Conservation (phyloP, 306 rosid genomes). For the Sindora glabra region DNA sequence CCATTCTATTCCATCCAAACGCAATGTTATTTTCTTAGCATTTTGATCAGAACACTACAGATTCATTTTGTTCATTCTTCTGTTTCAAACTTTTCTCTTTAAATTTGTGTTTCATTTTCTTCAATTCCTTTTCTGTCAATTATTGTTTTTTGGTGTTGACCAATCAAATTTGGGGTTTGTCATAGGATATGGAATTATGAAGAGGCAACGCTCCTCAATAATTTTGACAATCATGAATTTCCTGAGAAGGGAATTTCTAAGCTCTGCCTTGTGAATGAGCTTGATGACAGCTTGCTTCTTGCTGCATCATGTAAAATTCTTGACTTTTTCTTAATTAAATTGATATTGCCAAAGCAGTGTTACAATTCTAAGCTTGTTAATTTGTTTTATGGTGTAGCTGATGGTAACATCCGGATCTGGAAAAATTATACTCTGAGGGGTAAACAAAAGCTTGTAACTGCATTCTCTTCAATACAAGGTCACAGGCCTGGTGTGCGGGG, state of each 20-base stretch:
- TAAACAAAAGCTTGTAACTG: conserved; percentile 89
- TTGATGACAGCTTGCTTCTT: conserved; percentile 92
- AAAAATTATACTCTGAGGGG: conserved; percentile 75
- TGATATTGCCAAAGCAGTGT: background rate
- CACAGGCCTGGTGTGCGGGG: conserved; percentile 81
- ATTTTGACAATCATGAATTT: conserved; percentile 85
- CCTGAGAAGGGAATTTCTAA: conserved; percentile 91
- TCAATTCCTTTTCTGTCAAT: background rate
- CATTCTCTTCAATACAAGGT: conserved; percentile 86
- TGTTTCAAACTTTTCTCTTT: too few relatives aligned
- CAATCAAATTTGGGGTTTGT: conserved; percentile 13
- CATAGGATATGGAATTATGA: conserved; percentile 84
- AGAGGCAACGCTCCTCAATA: conserved; percentile 73
- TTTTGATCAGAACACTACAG: too few relatives aligned
- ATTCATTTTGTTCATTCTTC: too few relatives aligned
- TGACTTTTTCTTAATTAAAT: conserved; percentile 4
- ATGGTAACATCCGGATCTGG: conserved; percentile 92
- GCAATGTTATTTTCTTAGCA: too few relatives aligned
- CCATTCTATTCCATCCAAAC: too few relatives aligned
- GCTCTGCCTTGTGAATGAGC: conserved; percentile 91
- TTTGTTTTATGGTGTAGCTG: conserved; percentile 38
- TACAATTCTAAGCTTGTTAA: conserved; percentile 1
- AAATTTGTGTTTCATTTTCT: background rate
- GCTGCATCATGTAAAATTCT: conserved; percentile 83
- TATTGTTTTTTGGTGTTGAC: conserved; percentile 10